phyloP scores from a whole-genome alignment of 2,329 filamentous ascomycete species.

The Cephalotrichum gorgonifer region DNA sequence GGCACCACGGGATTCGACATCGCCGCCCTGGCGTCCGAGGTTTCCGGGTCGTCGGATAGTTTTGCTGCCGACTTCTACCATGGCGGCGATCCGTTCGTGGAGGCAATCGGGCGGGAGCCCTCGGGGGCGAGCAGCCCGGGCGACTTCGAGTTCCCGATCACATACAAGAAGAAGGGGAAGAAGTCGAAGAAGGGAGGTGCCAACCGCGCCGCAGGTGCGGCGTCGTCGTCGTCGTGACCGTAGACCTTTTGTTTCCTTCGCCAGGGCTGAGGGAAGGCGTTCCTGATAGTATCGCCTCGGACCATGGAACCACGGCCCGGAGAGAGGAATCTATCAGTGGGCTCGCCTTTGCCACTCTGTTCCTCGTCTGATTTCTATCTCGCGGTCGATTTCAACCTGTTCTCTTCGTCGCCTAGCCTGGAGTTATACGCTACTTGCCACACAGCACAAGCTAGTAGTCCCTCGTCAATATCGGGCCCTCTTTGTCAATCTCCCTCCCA shows the following conservation, averaged over 20 bases:
- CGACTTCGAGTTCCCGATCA: constrained; percentile 42
- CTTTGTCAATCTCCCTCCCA: too few species aligned
- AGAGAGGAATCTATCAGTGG: too few species aligned
- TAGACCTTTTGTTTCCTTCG: not conserved
- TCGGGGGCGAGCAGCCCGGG: constrained; percentile 44
- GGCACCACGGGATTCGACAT: constrained; percentile 46
- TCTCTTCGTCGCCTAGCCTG: too few species aligned
- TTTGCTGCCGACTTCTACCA: constrained; percentile 2
- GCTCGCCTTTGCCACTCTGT: too few species aligned
- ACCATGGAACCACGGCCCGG: too few species aligned
- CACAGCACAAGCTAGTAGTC: too few species aligned
- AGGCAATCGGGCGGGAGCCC: constrained; percentile 51
- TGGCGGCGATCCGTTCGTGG: constrained; percentile 9
- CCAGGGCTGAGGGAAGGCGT: too few species aligned
- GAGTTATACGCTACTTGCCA: too few species aligned
- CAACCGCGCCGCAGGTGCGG: not conserved
- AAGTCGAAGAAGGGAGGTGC: constrained; percentile 1
- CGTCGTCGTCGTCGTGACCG: not conserved
- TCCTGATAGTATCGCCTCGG: too few species aligned
- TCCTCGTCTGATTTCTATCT: too few species aligned
- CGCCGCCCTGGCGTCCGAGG: constrained; percentile 32
- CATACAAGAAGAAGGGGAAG: constrained; percentile 6
- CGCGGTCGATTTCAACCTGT: too few species aligned
- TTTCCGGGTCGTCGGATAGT: constrained; percentile 23
- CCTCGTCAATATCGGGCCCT: too few species aligned